These are phyloP conservation scores for Amanita thiersii DNA, from an alignment of 768 basidiomycete genomes.

Conservation along the genomic window DNA sequence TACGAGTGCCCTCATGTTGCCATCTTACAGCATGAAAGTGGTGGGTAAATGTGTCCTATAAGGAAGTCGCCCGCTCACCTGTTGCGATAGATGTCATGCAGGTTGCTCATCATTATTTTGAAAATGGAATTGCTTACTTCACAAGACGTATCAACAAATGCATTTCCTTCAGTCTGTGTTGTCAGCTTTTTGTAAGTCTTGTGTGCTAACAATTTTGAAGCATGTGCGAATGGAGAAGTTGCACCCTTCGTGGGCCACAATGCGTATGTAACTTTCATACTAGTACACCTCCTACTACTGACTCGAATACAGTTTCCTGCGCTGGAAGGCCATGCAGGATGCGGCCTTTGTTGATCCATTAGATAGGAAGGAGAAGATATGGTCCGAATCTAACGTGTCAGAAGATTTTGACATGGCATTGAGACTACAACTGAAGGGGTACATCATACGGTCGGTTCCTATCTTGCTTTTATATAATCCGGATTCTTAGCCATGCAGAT, in stretches of 20 bases:
- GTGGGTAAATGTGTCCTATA: slow-evolving; percentile 19
- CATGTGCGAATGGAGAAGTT: slow-evolving; percentile 74
- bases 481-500: slow-evolving; percentile 26
- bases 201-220: too few species aligned
- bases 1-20: slow-evolving; percentile 64
- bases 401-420: slow-evolving; percentile 83
- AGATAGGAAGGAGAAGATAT: slow-evolving; percentile 64
- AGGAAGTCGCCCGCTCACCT: not conserved
- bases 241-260: slow-evolving; percentile 83
- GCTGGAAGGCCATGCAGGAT: slow-evolving; percentile 84
- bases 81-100: slow-evolving; percentile 60
- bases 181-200: slow-evolving; percentile 13
- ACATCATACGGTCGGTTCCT: slow-evolving; percentile 46
- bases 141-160: slow-evolving; percentile 71
- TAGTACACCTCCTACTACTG: not conserved
- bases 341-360: slow-evolving; percentile 63
- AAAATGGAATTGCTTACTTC: slow-evolving; percentile 83
- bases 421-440: slow-evolving; percentile 52
- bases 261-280: slow-evolving; percentile 27
- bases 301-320: slow-evolving; percentile 42
- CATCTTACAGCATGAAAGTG: slow-evolving; percentile 83
- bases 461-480: not conserved
- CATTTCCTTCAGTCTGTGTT: slow-evolving; percentile 61
- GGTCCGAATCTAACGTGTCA: slow-evolving; percentile 70
- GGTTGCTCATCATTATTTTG: slow-evolving; percentile 81